Conservation (phyloP, 768 basidiomycete genomes). For the Phanerochaete sordida region DNA sequence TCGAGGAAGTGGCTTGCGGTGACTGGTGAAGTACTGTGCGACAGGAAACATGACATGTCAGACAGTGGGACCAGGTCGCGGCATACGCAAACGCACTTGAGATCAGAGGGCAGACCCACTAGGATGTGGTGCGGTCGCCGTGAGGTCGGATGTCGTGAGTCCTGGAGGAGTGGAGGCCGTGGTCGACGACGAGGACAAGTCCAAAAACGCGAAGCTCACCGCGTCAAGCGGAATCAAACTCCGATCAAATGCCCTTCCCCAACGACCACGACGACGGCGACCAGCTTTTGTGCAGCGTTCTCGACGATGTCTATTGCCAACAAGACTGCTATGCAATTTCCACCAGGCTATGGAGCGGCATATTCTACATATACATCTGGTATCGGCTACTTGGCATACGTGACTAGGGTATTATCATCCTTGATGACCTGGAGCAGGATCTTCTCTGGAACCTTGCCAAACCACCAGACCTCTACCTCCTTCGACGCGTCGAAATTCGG, state of each 20-base stretch:
- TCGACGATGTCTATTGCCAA: not conserved
- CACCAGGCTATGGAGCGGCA: not conserved
- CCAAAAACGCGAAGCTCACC: conserved; percentile 11
- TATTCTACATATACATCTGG: not conserved
- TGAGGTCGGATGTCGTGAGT: conserved; percentile 6
- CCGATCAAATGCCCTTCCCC: conserved; percentile 10
- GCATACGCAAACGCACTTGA: not conserved
- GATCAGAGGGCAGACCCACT: conserved; percentile 8
- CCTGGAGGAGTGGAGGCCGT: conserved; percentile 9
- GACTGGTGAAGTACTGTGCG: conserved; percentile 13
- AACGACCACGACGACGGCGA: conserved; percentile 8
- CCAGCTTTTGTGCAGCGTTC: not conserved
- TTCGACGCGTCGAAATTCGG: not conserved
- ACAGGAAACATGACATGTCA: conserved; percentile 11
- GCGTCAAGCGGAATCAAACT: conserved; percentile 10
- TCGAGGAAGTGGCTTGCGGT: conserved; percentile 14
- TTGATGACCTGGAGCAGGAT: not conserved
- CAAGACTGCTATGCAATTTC: no score
- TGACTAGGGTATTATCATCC: not conserved
- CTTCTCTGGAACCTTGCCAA: not conserved
- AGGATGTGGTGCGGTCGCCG: conserved; percentile 9
- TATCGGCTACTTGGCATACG: not conserved
- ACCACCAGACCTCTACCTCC: not conserved
- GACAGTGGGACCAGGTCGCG: not conserved
- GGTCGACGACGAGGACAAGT: conserved; percentile 10